Evolutionary conservation across 2,329 filamentous ascomycete species (phyloP).

Genomic region (Claviceps sp.): DNA sequence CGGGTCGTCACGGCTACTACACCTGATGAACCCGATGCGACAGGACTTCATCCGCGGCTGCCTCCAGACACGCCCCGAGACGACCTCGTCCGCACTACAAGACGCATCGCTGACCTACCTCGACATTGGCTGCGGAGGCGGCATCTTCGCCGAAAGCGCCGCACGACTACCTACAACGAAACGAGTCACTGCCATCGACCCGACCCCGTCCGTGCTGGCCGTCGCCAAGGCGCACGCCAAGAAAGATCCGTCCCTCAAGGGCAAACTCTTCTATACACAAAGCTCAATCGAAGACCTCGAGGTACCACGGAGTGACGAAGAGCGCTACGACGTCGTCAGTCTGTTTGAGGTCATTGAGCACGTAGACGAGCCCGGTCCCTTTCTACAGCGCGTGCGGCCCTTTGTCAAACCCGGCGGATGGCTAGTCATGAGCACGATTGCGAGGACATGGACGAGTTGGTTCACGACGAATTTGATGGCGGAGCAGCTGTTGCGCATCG

Average conservation of each 20-base stretch:
- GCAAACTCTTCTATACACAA: conserved; percentile 59
- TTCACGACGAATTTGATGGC: conserved; percentile 85
- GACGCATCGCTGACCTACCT: conserved; percentile 49
- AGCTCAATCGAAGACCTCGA: conserved; percentile 61
- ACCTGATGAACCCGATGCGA: conserved; percentile 95
- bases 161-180: conserved; percentile 51
- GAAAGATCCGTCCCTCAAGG: conserved; percentile 53
- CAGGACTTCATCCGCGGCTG: conserved; percentile 81
- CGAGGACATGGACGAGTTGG: conserved; percentile 79
- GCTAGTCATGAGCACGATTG: conserved; percentile 86
- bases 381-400: conserved; percentile 56
- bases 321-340: conserved; percentile 65
- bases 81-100: conserved; percentile 15
- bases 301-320: conserved; percentile 20
- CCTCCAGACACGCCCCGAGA: conserved; percentile 36
- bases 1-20: conserved; percentile 79
- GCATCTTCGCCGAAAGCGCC: conserved; percentile 86
- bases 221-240: conserved; percentile 66
- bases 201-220: conserved; percentile 56
- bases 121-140: conserved; percentile 89
- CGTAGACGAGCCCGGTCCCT: conserved; percentile 60
- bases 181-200: conserved; percentile 64
- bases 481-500: conserved; percentile 75
- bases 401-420: conserved; percentile 85
- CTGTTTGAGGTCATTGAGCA: conserved; percentile 95